Evolutionary conservation across 495 filamentous ascomycete genomes (phyloP).

Genomic region (Aspergillus wentii): DNA sequence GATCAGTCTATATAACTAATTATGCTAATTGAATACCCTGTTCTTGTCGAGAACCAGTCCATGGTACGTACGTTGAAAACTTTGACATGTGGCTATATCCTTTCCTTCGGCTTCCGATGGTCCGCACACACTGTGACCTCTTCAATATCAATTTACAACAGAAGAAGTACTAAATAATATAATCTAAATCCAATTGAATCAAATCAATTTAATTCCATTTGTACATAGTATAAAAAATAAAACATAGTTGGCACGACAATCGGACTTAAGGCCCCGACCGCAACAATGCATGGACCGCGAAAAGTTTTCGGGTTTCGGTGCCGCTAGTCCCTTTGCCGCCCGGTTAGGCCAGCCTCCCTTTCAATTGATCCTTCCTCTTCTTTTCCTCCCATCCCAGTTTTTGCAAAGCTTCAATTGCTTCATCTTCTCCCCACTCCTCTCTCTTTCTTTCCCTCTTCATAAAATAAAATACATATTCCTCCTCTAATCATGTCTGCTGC

Average conservation of each 20-base stretch:
- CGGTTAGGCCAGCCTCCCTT: constrained; percentile 26
- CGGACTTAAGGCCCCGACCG: constrained; percentile 9
- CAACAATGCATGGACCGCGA: constrained; percentile 37
- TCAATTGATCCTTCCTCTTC: constrained; percentile 24
- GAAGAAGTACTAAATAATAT: too few species aligned
- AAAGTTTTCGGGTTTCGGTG: constrained; percentile 29
- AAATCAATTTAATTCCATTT: neutral
- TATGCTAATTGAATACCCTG: neutral
- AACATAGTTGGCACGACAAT: neutral
- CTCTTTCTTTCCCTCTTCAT: constrained; percentile 7
- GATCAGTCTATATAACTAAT: too few species aligned
- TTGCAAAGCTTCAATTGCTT: constrained; percentile 21
- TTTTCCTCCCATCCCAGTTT: constrained; percentile 16
- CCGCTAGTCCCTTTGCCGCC: constrained; percentile 12
- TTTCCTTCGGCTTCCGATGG: too few species aligned
- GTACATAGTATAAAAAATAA: neutral
- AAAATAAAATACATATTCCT: constrained; percentile 14
- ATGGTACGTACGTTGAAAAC: too few species aligned
- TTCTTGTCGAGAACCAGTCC: too few species aligned
- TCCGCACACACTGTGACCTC: too few species aligned
- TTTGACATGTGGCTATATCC: too few species aligned
- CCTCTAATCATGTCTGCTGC: constrained; percentile 48
- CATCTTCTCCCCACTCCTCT: constrained; percentile 7
- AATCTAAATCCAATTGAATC: too few species aligned
- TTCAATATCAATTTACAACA: too few species aligned